These are phyloP conservation scores for Begonia loranthoides DNA, from an alignment of 306 rosid species.

Conservation along the genomic window DNA sequence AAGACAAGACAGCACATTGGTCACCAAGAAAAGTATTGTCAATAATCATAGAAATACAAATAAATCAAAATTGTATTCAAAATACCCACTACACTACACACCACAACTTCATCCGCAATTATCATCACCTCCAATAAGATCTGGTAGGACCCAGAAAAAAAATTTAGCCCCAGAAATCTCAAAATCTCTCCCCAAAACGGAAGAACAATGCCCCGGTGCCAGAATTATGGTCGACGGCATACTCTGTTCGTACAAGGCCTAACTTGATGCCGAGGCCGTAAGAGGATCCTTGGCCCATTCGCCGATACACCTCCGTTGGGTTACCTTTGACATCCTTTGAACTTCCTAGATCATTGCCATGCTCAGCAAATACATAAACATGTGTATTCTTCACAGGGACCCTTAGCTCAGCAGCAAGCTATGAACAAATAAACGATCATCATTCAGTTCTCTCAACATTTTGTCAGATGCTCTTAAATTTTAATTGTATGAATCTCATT, in stretches of 20 bases:
- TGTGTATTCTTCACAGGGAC: slow-evolving; percentile 72
- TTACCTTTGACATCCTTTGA: slow-evolving; percentile 88
- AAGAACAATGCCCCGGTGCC: slow-evolving; percentile 85
- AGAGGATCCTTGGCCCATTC: slow-evolving; percentile 82
- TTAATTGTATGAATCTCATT: no score
- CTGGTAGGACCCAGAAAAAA: no score
- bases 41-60: no score
- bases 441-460: slow-evolving; percentile 1
- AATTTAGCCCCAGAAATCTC: slow-evolving; percentile 11
- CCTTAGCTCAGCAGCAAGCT: slow-evolving; percentile 92
- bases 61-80: no score
- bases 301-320: slow-evolving; percentile 86
- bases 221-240: slow-evolving; percentile 85
- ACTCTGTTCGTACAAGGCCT: slow-evolving; percentile 86
- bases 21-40: no score
- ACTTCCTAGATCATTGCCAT: slow-evolving; percentile 87
- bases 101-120: neutral
- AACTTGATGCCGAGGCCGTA: slow-evolving; percentile 81
- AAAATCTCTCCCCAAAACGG: slow-evolving; percentile 95
- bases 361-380: slow-evolving; percentile 79
- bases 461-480: no score
- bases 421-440: slow-evolving; percentile 5
- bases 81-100: slow-evolving; percentile 1
- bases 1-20: no score
- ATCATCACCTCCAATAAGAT: no score